Evolutionary conservation across 2,329 filamentous ascomycete genomes (phyloP).

Genomic region (Sporothrix pallida): DNA sequence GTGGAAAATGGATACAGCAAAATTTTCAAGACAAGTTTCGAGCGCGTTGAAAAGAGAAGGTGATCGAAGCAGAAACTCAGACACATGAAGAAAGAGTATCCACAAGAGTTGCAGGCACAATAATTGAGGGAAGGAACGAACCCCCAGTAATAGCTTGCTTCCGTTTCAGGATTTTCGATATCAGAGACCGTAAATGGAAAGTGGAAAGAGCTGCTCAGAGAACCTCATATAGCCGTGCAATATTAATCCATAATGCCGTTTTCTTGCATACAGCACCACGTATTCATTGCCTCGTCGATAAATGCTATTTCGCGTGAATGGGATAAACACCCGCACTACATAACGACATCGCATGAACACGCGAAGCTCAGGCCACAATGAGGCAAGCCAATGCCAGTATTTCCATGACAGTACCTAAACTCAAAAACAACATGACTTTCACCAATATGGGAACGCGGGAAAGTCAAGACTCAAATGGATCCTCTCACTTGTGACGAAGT

Average conservation of each 20-base stretch:
- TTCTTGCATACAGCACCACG: too few species aligned
- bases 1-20: conserved; percentile 17
- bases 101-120: not conserved
- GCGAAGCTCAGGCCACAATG: not conserved
- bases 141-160: not conserved
- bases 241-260: too few species aligned
- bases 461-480: not conserved
- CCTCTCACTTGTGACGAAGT: too few species aligned
- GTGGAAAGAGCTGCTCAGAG: too few species aligned
- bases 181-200: too few species aligned
- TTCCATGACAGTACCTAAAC: too few species aligned
- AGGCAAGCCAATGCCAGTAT: too few species aligned
- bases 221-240: too few species aligned
- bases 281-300: not conserved
- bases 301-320: not conserved
- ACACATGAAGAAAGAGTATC: not conserved
- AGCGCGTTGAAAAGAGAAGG: not conserved
- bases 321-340: too few species aligned
- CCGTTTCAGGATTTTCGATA: too few species aligned
- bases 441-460: not conserved
- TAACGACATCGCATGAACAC: not conserved
- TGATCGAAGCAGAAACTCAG: not conserved
- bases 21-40: not conserved
- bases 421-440: not conserved
- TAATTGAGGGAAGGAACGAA: not conserved